Evolutionary conservation across 495 filamentous ascomycete genomes (phyloP).

Genomic region (Hypomontagnella submonticulosa): DNA sequence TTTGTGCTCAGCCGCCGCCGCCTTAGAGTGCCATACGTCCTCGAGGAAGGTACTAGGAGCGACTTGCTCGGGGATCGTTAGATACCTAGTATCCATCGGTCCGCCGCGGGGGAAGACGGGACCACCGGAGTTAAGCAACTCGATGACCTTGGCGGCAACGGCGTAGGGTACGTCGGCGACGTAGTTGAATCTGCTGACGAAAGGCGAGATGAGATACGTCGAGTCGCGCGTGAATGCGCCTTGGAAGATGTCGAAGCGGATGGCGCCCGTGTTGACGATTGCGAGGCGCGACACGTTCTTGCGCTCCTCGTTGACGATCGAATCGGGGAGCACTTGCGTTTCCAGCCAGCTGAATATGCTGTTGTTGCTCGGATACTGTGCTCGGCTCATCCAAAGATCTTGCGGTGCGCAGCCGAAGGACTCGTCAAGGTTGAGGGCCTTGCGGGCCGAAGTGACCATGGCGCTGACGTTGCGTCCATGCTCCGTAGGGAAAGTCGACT

Average conservation of each 20-base stretch:
- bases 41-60: constrained; percentile 32
- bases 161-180: constrained; percentile 82
- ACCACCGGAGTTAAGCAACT: constrained; percentile 77
- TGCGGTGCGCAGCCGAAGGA: constrained; percentile 84
- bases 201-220: constrained; percentile 87
- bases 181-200: constrained; percentile 81
- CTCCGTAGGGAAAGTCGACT: constrained; percentile 78
- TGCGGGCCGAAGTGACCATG: constrained; percentile 76
- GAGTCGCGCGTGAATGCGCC: constrained; percentile 88
- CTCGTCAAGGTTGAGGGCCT: constrained; percentile 75
- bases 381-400: constrained; percentile 81
- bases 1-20: constrained; percentile 2
- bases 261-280: constrained; percentile 86
- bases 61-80: constrained; percentile 56
- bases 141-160: constrained; percentile 74
- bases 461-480: constrained; percentile 77
- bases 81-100: constrained; percentile 47
- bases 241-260: constrained; percentile 95
- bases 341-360: constrained; percentile 88
- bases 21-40: background rate
- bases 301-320: constrained; percentile 57
- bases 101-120: constrained; percentile 59
- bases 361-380: constrained; percentile 71
- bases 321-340: constrained; percentile 73
- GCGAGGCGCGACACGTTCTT: constrained; percentile 68